phyloP scores from a whole-genome alignment of 2,329 filamentous ascomycete species.

The Pseudocercospora pini-densiflorae region DNA sequence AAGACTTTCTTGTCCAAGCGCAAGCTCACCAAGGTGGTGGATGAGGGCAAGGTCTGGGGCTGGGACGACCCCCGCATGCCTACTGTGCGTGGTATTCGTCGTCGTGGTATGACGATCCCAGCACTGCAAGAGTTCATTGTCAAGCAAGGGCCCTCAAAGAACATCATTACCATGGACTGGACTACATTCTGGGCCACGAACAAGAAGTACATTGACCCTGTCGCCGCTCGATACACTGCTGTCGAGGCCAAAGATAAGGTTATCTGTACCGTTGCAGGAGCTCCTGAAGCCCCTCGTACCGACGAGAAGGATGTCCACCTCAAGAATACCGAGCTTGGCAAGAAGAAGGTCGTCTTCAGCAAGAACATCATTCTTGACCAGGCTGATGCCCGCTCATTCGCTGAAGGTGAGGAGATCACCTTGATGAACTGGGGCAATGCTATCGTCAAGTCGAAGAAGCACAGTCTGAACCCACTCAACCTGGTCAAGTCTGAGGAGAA shows the following conservation, averaged over 20 bases:
- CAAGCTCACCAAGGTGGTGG: constrained; percentile 82
- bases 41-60: constrained; percentile 74
- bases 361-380: constrained; percentile 81
- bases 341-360: constrained; percentile 83
- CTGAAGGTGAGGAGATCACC: constrained; percentile 86
- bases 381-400: constrained; percentile 80
- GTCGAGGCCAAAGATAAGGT: constrained; percentile 74
- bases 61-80: constrained; percentile 91
- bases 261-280: constrained; percentile 37
- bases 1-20: constrained; percentile 82
- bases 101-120: constrained; percentile 77
- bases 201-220: constrained; percentile 58
- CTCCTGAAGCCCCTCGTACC: constrained; percentile 52
- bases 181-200: constrained; percentile 62
- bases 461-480: constrained; percentile 54
- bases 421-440: constrained; percentile 97
- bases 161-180: constrained; percentile 86
- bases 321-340: constrained; percentile 85
- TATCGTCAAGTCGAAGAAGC: constrained; percentile 65
- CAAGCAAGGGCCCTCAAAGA: constrained; percentile 81
- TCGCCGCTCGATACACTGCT: constrained; percentile 54
- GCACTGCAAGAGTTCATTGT: constrained; percentile 83
- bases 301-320: constrained; percentile 84
- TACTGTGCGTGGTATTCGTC: constrained; percentile 77
- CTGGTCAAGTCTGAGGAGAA: constrained; percentile 57